Evolutionary conservation across 106 monocot species (phyloP).

Genomic region (Chionographis japonica): DNA sequence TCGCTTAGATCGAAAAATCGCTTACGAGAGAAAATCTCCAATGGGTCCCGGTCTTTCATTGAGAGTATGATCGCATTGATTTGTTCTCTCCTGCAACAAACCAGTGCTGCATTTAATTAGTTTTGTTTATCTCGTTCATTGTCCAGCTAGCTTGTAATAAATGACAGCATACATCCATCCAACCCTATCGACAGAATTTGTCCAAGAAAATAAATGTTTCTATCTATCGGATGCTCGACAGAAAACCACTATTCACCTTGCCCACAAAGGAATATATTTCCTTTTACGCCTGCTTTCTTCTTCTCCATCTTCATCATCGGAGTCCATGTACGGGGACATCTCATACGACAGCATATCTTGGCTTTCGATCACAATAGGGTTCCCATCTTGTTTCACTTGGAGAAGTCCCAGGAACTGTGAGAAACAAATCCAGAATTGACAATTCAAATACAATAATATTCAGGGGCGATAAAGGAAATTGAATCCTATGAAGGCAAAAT

Average conservation of each 20-base stretch:
- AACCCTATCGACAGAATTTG: too few relatives aligned
- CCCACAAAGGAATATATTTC: constrained; percentile 80
- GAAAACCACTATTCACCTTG: constrained; percentile 38
- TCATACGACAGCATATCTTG: constrained; percentile 57
- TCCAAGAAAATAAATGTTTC: too few relatives aligned
- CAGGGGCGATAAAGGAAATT: neutral
- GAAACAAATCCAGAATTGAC: neutral
- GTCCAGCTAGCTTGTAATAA: too few relatives aligned
- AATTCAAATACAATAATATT: neutral
- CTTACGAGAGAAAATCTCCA: constrained; percentile 46
- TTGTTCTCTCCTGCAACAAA: constrained; percentile 45
- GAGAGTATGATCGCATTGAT: constrained; percentile 33
- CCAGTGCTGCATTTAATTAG: too few relatives aligned
- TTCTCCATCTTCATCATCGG: constrained; percentile 77
- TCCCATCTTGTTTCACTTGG: constrained; percentile 3
- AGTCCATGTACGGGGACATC: constrained; percentile 83
- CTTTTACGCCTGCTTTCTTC: constrained; percentile 37
- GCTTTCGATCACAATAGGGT: constrained; percentile 13
- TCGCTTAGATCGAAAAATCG: constrained; percentile 46
- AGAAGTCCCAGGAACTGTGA: too few relatives aligned
- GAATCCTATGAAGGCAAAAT: too few relatives aligned
- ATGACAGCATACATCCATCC: too few relatives aligned
- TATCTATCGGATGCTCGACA: too few relatives aligned
- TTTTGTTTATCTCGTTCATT: too few relatives aligned
- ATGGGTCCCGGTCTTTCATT: constrained; percentile 33